Percentiles rank a stretch among this genome's conserved stretches.
Evolutionary conservation across 495 filamentous ascomycete genomes (phyloP).

Genomic region (Lophiotrema nucula): DNA sequence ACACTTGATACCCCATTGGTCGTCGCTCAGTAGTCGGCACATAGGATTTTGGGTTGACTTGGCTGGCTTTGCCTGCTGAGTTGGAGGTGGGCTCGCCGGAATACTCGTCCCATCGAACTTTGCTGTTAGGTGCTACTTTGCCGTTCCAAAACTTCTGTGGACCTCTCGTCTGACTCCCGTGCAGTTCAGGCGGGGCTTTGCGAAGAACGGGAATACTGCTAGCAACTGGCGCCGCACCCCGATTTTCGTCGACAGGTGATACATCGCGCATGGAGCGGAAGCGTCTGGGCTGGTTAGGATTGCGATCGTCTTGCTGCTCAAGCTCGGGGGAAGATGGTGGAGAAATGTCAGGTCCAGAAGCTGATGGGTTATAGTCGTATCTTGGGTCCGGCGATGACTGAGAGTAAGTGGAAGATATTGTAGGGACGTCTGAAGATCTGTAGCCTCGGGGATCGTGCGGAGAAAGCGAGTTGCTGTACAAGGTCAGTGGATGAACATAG

Average conservation of each 20-base stretch:
- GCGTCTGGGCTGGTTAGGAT: constrained; percentile 15
- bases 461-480: constrained; percentile 15
- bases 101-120: constrained; percentile 51
- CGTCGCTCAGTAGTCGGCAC: constrained; percentile 2
- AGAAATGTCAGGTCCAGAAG: constrained; percentile 22
- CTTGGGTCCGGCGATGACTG: constrained; percentile 40
- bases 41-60: constrained; percentile 33
- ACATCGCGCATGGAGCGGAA: constrained; percentile 33
- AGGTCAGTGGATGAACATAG: not conserved
- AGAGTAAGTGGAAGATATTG: constrained; percentile 47
- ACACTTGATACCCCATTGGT: constrained; percentile 31
- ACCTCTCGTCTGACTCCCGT: not conserved
- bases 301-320: constrained; percentile 5
- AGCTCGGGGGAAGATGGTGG: constrained; percentile 34
- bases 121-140: constrained; percentile 23
- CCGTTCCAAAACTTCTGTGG: constrained; percentile 31
- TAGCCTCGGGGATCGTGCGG: constrained; percentile 18
- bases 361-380: constrained; percentile 7
- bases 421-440: constrained; percentile 38
- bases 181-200: constrained; percentile 11
- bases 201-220: constrained; percentile 34
- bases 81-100: constrained; percentile 50
- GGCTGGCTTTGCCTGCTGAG: constrained; percentile 38
- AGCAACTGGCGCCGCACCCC: not conserved
- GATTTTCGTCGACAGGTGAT: constrained; percentile 33